These are phyloP conservation scores for Penicillium cosmopolitanum DNA, from an alignment of 495 filamentous ascomycete species.

Conservation along the genomic window DNA sequence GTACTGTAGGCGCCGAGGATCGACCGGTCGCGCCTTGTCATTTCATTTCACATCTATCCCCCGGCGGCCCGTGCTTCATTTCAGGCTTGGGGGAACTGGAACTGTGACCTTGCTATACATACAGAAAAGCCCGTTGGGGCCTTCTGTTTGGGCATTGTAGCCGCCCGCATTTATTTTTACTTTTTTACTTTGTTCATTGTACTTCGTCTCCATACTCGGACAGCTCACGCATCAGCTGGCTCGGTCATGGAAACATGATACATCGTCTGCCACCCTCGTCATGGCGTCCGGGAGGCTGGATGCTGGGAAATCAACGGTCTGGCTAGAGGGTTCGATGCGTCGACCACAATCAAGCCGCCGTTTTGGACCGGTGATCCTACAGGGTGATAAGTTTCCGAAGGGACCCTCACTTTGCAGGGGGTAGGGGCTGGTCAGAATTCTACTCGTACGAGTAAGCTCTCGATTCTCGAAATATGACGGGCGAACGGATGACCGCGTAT, in stretches of 20 bases:
- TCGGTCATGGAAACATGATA: slow-evolving; percentile 7
- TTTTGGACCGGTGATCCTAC: slow-evolving; percentile 1
- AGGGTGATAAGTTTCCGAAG: slow-evolving; percentile 4
- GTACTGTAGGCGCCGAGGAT: slow-evolving; percentile 4
- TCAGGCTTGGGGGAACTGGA: neutral
- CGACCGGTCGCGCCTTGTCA: slow-evolving; percentile 1
- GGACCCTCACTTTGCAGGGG: neutral
- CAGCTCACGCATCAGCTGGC: slow-evolving; percentile 14
- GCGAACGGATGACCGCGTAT: slow-evolving; percentile 1
- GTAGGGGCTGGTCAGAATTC: slow-evolving; percentile 10
- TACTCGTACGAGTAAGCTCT: neutral
- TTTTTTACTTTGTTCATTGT: neutral
- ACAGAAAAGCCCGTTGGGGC: neutral
- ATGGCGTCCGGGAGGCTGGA: neutral
- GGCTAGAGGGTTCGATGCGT: neutral
- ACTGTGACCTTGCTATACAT: neutral
- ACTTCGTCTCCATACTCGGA: slow-evolving; percentile 4
- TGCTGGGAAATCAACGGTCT: neutral
- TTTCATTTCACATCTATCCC: neutral
- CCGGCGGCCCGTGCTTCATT: neutral
- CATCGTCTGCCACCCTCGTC: slow-evolving; percentile 10
- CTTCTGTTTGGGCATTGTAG: slow-evolving; percentile 3
- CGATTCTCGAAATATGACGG: neutral
- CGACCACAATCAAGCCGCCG: slow-evolving; percentile 12
- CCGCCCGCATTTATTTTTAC: slow-evolving; percentile 1